Evolutionary conservation across 1,139 yeast species (phyloP), one percentile per base, ranked within the genome.

Genomic region (Cylindricascospora bacillispora): DNA sequence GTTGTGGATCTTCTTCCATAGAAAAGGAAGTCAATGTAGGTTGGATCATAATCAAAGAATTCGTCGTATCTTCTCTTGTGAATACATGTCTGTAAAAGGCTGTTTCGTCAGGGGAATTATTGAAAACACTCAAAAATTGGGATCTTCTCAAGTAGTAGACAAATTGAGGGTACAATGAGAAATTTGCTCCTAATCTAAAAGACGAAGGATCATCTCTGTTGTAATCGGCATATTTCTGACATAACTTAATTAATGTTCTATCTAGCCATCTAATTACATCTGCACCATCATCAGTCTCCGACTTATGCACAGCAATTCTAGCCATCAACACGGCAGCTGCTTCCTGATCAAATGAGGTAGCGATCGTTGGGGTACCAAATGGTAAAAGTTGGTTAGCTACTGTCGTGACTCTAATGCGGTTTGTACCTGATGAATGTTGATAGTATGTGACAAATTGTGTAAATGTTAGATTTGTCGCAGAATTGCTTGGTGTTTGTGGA

Each of bases 271-370:
- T 73, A 36, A 80, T 60, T 14, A 86, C 70, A 46, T 81, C 93
- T 9, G 72, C 65, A 22, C 79, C 73, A 38, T 71, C 80, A 39
- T 75, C 81, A 15, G 73, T 80, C 59, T 89, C 86, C 26, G 89
- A 74, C 61, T 81, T 89, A 65, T 71, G 80, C 31, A 89, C 85
- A 4, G 95, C 93, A 35, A 89, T 76, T 54, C 98, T 70, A 2
- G 97, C 80, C 86, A 89, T 82, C 41, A 89, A 65, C 1, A 86
- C 97, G 6, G 97, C 95, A 10, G 98, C 95, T 13, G 97, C 95
- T 58, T 89, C 98, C 62, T 92, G 98, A 59, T 89, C 99, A 56
- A 89, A 89, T n/a, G 92, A 65, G 18, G 62, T 62, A 7, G 73
- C 66, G 37, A 69, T 63, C 24, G 59, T 60, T 18, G 68, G 68